Evolutionary conservation across 1,284 basidiomycete genomes (phyloP), one percentile per base, ranked within the genome.

Genomic region (Microbotryum violaceum): DNA sequence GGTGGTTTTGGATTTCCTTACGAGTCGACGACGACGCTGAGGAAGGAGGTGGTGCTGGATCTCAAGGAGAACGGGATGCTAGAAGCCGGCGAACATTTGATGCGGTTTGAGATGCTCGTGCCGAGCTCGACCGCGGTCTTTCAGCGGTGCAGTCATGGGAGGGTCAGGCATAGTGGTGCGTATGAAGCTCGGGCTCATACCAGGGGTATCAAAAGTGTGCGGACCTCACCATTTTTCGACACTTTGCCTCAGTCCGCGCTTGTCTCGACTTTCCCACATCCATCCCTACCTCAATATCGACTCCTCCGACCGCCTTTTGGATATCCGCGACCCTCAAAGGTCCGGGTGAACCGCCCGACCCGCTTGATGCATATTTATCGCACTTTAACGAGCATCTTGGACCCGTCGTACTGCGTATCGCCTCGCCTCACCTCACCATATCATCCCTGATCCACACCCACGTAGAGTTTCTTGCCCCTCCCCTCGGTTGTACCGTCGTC

Each of bases 401-500:
- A 4, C 67, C 67, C 0, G 60, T 68, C 53, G 27, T 53, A 1
- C 49, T 68, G 0, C 60, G 56, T 29, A 21, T 66, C 14, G 61
- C 60, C 6, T 58, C 62, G 1, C 67, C 64, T 3, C 67, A 68
- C 25, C 50, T 68, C 20, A 68, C 67, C 5, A 64, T 68, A 20
- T 57, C 67, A 3, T 57, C 56, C 1, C 21, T 68, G 21, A 14
- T 66, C 20, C 58, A 58, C 50, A 31, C 64, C 8, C 31, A 56
- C 44, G 37, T 68, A 25, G 57, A 56, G 1, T 63, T 68, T 49
- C 57, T 57, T 23, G 9, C 44, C 1, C 67, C 67, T 29, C 67
- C 64, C 2, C 53, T 60, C 14, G 58, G 60, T 1, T 27, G 60
- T 33, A 65, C 57, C 47, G 53, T 65, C 47, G 59, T 63, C 61